A percentile compares a stretch with the other conserved stretches of the same genome.
These are phyloP conservation scores for Ophiosphaerella narmari DNA, from an alignment of 2,329 filamentous ascomycete species.

Conservation along the genomic window DNA sequence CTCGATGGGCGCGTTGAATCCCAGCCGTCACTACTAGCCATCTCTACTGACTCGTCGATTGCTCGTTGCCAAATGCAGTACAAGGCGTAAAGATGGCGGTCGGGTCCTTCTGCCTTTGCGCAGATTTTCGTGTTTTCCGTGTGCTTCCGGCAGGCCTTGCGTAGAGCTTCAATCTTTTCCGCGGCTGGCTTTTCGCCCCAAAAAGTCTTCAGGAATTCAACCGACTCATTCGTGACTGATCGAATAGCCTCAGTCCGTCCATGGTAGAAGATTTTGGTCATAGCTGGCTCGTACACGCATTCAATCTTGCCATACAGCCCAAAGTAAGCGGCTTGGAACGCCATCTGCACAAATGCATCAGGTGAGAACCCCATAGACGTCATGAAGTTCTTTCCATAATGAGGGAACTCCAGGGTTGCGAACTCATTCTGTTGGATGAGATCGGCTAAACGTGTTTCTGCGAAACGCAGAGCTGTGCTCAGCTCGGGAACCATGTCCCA, in stretches of 20 bases:
- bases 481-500: slow-evolving; percentile 97
- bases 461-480: slow-evolving; percentile 88
- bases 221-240: slow-evolving; percentile 78
- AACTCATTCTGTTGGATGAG: slow-evolving; percentile 97
- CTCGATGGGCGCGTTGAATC: slow-evolving; percentile 53
- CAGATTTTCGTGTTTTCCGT: slow-evolving; percentile 80
- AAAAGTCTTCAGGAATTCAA: slow-evolving; percentile 90
- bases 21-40: slow-evolving; percentile 60
- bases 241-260: slow-evolving; percentile 93
- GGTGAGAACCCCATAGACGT: slow-evolving; percentile 96
- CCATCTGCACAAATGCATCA: slow-evolving; percentile 98
- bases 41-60: slow-evolving; percentile 71
- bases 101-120: slow-evolving; percentile 86
- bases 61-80: slow-evolving; percentile 94
- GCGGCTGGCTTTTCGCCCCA: slow-evolving; percentile 88
- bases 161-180: slow-evolving; percentile 83
- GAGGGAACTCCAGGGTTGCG: slow-evolving; percentile 82
- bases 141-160: slow-evolving; percentile 82
- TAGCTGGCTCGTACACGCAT: slow-evolving; percentile 95
- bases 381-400: slow-evolving; percentile 97
- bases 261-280: slow-evolving; percentile 94
- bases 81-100: slow-evolving; percentile 90
- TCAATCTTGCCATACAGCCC: slow-evolving; percentile 92
- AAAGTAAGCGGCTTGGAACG: slow-evolving; percentile 97
- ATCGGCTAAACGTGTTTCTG: slow-evolving; percentile 91